Base-by-base conservation (phyloP, 2,329 filamentous ascomycete genomes). In the Fusarium longipes region DNA sequence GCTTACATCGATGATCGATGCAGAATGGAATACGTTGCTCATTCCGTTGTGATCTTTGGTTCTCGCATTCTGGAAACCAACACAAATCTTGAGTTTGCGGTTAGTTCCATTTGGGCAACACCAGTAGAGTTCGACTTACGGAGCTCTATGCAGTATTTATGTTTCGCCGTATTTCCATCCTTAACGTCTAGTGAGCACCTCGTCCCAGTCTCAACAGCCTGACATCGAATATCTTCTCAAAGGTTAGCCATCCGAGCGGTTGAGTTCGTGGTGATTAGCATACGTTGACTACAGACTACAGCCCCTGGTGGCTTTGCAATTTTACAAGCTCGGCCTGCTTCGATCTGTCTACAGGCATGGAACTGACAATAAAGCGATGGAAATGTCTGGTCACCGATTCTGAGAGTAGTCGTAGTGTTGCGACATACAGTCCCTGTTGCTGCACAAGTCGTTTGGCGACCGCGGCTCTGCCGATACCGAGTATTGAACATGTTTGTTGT, bases 1-100 rank as follows among this genome's bases (percentile, higher is more conserved):
- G 48, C 17, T 63, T 60, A 57, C 76, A 78, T 45, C 74, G 67
- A 57, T 78, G 76, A 25, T 71, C 65, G 12, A 56, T 36, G 48
- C 76, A 78, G 58, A 71, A 73, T n/a, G 50, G 55, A 2, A 73
- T 51, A 47, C 73, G 65, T 32, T 67, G 54, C 2, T 66, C 71
- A 17, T 67, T 59, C 6, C 35, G 53, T 29, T 67, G 57, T 43
- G 61, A 53, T 24, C 65, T 62, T 48, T 68, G 56, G 56, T 66
- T 71, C 17, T 63, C 63, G 40, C 76, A 77, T 24, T 57, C 67
- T 10, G 51, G 58, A n/a, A 63, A 42, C 8, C 44, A 55, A 42
- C 75, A 77, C n/a, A 75, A 67, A 55, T 77, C 76, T 77, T 12
- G 18, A 25, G 14, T 12, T 14, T 17, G 20, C 11, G 11, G 18